Conservation (phyloP, 805 yeast species). For the Candida khao-thaluensis region DNA sequence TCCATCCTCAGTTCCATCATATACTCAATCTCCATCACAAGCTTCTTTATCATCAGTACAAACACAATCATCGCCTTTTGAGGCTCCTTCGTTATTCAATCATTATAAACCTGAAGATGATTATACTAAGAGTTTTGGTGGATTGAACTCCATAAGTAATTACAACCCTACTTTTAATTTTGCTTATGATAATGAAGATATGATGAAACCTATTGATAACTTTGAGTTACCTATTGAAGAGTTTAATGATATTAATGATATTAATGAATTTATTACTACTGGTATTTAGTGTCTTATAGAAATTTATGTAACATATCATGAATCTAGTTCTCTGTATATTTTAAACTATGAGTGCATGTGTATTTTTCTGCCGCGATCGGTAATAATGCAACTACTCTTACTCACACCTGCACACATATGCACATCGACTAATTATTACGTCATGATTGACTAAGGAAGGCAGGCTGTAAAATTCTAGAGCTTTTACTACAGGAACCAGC, state of each 20-base stretch:
- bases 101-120: constrained; percentile 4
- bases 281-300: constrained; percentile 9
- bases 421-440: too few species aligned
- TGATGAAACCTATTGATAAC: constrained; percentile 7
- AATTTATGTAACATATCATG: background rate
- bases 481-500: too few species aligned
- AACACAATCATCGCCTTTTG: constrained; percentile 4
- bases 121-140: background rate
- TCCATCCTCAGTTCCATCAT: constrained; percentile 1
- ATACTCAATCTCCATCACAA: constrained; percentile 7
- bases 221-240: constrained; percentile 9
- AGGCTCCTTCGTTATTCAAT: constrained; percentile 10
- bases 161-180: constrained; percentile 4
- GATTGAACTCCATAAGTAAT: background rate
- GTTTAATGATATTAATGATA: constrained; percentile 14
- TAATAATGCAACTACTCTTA: background rate
- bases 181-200: constrained; percentile 1
- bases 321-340: too few species aligned
- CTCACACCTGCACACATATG: too few species aligned
- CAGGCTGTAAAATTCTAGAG: too few species aligned
- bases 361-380: background rate
- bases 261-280: constrained; percentile 16
- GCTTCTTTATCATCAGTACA: constrained; percentile 4
- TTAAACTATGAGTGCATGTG: too few species aligned
- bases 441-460: too few species aligned